These are phyloP conservation scores for Leccinum pachyderme DNA, from an alignment of 1,284 basidiomycete species.

Conservation along the genomic window DNA sequence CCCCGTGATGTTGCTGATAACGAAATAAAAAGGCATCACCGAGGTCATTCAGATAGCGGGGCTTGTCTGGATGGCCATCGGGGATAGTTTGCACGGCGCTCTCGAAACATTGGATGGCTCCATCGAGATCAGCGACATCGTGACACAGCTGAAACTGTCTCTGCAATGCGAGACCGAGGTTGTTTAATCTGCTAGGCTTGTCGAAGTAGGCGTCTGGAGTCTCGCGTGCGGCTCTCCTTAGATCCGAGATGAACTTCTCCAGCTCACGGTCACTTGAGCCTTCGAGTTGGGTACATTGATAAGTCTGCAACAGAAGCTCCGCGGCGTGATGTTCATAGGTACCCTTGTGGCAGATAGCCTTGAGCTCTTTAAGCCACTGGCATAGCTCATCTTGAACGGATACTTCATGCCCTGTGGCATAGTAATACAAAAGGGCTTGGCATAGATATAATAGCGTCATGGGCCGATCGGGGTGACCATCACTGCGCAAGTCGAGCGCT, in stretches of 20 bases:
- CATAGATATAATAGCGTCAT: conserved; percentile 10
- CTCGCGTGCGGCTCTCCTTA: neutral
- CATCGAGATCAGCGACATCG: neutral
- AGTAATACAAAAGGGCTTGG: conserved; percentile 8
- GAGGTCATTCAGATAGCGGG: conserved; percentile 1
- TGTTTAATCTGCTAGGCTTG: neutral
- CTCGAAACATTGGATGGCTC: neutral
- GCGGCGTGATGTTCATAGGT: conserved; percentile 4
- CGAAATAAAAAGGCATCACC: neutral
- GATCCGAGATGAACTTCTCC: conserved; percentile 1
- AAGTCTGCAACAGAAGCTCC: conserved; percentile 5
- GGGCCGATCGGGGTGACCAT: conserved; percentile 6
- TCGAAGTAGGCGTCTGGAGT: conserved; percentile 3
- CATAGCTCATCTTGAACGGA: neutral
- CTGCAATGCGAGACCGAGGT: conserved; percentile 6
- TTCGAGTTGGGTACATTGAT: neutral
- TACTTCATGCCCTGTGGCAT: neutral
- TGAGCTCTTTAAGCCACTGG: neutral
- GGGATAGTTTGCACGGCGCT: neutral
- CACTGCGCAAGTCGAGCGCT: conserved; percentile 3
- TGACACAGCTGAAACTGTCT: neutral
- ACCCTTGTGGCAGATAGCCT: neutral
- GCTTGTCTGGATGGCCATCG: neutral
- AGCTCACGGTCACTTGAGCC: conserved; percentile 1
- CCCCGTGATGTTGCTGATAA: neutral